Conservation (phyloP, 2,329 filamentous ascomycete species). For the Ilyonectria sp. region DNA sequence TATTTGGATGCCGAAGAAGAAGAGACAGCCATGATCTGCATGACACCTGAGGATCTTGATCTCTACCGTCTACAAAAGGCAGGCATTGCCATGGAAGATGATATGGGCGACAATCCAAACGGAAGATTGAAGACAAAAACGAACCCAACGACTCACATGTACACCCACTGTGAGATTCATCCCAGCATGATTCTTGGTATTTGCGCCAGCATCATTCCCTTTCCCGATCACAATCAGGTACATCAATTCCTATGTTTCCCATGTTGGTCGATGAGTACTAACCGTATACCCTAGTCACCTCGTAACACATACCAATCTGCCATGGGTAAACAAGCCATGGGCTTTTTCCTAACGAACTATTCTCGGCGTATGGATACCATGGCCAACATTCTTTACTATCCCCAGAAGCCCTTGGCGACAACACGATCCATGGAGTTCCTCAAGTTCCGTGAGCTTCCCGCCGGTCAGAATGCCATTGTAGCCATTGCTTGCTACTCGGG, state of each 20-base stretch:
- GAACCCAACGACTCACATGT: constrained; percentile 90
- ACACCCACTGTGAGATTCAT: constrained; percentile 99
- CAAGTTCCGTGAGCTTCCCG: constrained; percentile 96
- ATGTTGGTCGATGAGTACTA: constrained; percentile 10
- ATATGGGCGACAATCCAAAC: constrained; percentile 78
- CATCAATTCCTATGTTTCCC: constrained; percentile 40
- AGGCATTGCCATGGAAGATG: constrained; percentile 74
- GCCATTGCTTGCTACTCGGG: constrained; percentile 98
- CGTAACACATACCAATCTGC: constrained; percentile 99
- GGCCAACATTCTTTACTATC: constrained; percentile 99
- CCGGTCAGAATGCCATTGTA: constrained; percentile 98
- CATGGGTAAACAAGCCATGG: constrained; percentile 99
- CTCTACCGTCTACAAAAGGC: constrained; percentile 79
- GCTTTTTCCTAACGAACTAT: constrained; percentile 98
- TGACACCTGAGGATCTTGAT: constrained; percentile 96
- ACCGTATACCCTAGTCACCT: constrained; percentile 76
- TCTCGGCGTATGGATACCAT: constrained; percentile 98
- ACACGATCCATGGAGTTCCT: constrained; percentile 99
- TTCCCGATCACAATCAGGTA: constrained; percentile 97
- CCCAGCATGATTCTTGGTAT: constrained; percentile 99
- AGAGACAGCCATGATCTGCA: constrained; percentile 98
- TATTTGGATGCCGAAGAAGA: constrained; percentile 99
- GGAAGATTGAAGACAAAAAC: constrained; percentile 90
- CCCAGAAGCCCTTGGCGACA: constrained; percentile 96
- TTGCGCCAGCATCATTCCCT: constrained; percentile 98